A percentile compares a stretch with the other conserved stretches of the same genome.
Conservation (phyloP, 441 rosid species). For the Biscutella auriculata region DNA sequence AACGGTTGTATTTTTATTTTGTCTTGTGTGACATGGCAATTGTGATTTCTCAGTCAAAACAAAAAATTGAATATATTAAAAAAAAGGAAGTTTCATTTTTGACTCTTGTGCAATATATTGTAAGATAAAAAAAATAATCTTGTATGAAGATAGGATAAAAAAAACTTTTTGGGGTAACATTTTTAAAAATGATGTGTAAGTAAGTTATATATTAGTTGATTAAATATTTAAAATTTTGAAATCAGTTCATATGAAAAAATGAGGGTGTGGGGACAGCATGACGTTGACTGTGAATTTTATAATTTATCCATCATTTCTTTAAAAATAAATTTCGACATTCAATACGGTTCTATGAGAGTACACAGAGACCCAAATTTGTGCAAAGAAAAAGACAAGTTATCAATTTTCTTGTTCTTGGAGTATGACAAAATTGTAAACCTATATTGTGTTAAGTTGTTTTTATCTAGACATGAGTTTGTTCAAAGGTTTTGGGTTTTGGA, state of each 20-base stretch:
- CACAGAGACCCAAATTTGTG: conserved; percentile 24
- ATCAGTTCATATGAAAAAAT: conserved; percentile 6
- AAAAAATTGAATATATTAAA: not conserved
- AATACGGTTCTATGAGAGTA: not conserved
- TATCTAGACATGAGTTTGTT: conserved; percentile 12
- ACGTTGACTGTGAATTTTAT: conserved; percentile 24
- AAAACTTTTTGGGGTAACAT: conserved; percentile 9
- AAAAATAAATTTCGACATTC: not conserved
- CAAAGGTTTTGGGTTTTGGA: conserved; percentile 22
- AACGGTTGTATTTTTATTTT: conserved; percentile 46
- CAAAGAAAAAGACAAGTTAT: conserved; percentile 20
- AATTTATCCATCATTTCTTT: not conserved
- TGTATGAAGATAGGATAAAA: too few relatives aligned
- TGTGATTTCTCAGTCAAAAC: not conserved
- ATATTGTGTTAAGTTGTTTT: not conserved
- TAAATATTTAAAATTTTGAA: not conserved
- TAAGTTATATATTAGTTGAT: not conserved
- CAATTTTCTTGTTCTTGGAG: conserved; percentile 11
- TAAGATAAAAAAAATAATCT: too few relatives aligned
- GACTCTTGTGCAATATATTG: too few relatives aligned
- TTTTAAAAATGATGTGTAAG: not conserved
- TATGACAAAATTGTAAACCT: conserved; percentile 20
- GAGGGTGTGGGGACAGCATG: conserved; percentile 13
- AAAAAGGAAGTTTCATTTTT: not conserved
- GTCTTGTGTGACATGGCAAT: conserved; percentile 14